Evolutionary conservation across 345 rosid species (phyloP), one percentile per base, ranked within the genome.

Genomic region (Gossypium raimondii): DNA sequence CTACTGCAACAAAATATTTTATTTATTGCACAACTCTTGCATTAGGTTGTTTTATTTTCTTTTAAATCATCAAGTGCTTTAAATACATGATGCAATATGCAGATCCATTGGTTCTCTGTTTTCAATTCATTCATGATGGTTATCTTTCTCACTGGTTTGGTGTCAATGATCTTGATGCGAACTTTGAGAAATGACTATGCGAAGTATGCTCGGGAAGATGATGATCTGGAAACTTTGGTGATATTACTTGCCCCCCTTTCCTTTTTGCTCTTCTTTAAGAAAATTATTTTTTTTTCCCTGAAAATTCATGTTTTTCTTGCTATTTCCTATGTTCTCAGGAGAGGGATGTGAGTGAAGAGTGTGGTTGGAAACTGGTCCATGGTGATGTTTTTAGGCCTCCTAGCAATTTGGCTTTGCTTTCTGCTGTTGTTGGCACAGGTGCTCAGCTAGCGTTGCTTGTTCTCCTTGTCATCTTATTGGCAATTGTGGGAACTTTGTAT

Each of bases 101-200:
- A 94, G 98, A 94, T 94, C 81, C 98, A 94, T 77, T 94, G 98
- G 98, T 94, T 94, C 84, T 94, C 97, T 76, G 91, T 94, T 83
- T 94, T 94, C 82, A 94, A 94, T 84, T 94, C 97, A 9, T 94
- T 94, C 87, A 94, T 94, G 98, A 92, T 94, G 98, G 98, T 94
- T 78, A 94, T 94, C 84, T 94, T 94, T 84, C 93, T 94, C 74
- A 94, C 98, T 75, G 98, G 98, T 73, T 82, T 94, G 93, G 98
- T 94, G 73, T 92, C 98, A 27, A 94, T 94, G 98, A 94, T 94
- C 81, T 83, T 94, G 81, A 94, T 94, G 98, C 87, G 97, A 78
- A 94, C 97, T 61, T 91, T 94, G 65, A 85, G 97, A 80, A 92
- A 94, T 81, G 97, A 94, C 81, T 94, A 94, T 78, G 97, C 98